Conservation (phyloP, 257 asterid genomes). For the Ophiorrhiza pumila region DNA sequence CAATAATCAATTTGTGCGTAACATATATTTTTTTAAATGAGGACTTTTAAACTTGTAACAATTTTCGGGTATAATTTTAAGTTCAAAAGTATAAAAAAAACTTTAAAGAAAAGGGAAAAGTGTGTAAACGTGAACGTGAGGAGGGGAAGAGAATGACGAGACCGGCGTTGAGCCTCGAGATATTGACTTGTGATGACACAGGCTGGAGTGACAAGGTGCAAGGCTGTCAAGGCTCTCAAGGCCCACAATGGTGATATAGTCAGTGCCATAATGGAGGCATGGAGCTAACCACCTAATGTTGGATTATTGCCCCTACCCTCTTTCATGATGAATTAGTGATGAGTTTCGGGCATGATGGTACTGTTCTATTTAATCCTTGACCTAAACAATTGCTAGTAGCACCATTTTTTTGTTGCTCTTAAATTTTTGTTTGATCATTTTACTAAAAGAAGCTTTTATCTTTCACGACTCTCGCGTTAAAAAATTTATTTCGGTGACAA, state of each 20-base stretch:
- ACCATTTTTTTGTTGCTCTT: not conserved
- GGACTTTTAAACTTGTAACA: too few relatives aligned
- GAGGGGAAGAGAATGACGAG: conserved; percentile 81
- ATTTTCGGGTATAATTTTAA: too few relatives aligned
- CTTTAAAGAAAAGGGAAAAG: too few relatives aligned
- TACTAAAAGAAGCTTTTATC: not conserved
- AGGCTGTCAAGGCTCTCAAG: conserved; percentile 88
- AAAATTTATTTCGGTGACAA: too few relatives aligned
- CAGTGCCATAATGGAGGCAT: conserved; percentile 91
- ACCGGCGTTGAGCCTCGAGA: conserved; percentile 68
- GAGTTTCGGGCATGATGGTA: conserved; percentile 24
- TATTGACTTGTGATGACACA: conserved; percentile 88
- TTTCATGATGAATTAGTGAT: conserved; percentile 17
- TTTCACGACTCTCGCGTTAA: not conserved
- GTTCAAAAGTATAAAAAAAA: too few relatives aligned
- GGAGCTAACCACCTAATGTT: conserved; percentile 59
- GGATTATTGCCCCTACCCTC: not conserved
- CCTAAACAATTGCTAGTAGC: not conserved
- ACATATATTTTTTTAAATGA: too few relatives aligned
- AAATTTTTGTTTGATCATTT: not conserved
- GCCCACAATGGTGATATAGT: conserved; percentile 76
- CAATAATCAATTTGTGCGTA: too few relatives aligned
- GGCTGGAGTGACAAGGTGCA: conserved; percentile 72
- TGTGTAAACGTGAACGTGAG: too few relatives aligned
- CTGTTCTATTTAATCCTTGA: conserved; percentile 14